Base-by-base conservation (phyloP, 2,329 filamentous ascomycete genomes). In the Stenocarpella maydis region DNA sequence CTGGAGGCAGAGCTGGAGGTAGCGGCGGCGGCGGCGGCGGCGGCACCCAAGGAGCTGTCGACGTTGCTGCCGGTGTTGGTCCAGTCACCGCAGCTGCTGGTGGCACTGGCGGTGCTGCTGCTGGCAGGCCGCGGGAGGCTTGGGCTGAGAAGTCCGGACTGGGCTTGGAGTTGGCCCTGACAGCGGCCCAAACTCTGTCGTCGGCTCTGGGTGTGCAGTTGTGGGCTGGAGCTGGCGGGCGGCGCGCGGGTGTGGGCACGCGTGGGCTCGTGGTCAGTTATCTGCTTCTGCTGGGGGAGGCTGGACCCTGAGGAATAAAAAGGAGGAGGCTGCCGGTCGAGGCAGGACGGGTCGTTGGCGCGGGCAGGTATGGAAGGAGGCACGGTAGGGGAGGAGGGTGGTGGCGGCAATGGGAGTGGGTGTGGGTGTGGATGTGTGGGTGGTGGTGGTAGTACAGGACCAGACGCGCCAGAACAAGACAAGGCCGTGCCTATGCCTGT, bases 111-210 rank as follows among this genome's bases (percentile, higher is more conserved):
- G 9, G 34, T 49, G 43, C n/a, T 67, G 34, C 49, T 41, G 67
- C 58, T 65, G 67, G 60, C 67, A 52, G 67, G 58, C 21, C 58
- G 67, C 34, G 54, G 45, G n/a, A 61, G 34, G 45, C 34, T 60
- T 52, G 61, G 49, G 31, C 61, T 65, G 34, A 43, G 61, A 53
- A 39, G 34, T 41, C 26, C 34, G 28, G 14, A 15, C 26, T 65
- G 61, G 37, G 34, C 61, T 65, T 53, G 47, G 31, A n/a, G 21
- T 65, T 31, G 49, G 39, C 47, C 49, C 17, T 61, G 58, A 17
- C 26, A 31, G 8, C 49, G 55, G 21, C 37, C 61, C 21, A 41
- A 52, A 52, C 47, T 50, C 43, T 54, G 49, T 66, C 39, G 50
- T 45, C 28, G 49, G 34, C 50, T 8, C 21, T 55, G 50, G 50